phyloP scores from a whole-genome alignment of 768 basidiomycete genomes.

The Mycena maculata region DNA sequence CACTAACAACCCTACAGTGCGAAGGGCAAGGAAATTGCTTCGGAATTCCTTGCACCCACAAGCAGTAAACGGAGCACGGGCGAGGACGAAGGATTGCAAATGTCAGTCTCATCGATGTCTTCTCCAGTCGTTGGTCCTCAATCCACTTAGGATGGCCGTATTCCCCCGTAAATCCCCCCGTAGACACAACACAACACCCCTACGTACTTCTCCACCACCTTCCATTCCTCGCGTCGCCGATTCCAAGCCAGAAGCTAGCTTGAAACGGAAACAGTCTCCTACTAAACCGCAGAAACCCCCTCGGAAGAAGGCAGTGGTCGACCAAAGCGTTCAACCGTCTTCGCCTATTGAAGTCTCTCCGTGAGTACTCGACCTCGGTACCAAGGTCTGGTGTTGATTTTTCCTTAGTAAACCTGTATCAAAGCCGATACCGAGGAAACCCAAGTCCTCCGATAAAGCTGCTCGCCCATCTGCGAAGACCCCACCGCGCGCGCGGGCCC shows the following conservation, averaged over 20 bases:
- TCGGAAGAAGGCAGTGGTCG: conserved; percentile 25
- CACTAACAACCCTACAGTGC: conserved; percentile 1
- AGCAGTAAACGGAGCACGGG: neutral
- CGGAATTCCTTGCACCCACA: neutral
- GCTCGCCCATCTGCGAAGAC: conserved; percentile 15
- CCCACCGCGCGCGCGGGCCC: conserved; percentile 3
- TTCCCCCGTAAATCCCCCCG: neutral
- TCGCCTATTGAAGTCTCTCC: conserved; percentile 29
- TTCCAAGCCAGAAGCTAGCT: neutral
- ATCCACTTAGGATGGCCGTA: conserved; percentile 6
- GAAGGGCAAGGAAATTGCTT: neutral
- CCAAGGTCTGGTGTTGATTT: neutral
- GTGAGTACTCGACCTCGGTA: neutral
- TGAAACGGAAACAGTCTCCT: conserved; percentile 28
- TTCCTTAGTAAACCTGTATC: conserved; percentile 4
- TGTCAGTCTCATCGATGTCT: neutral
- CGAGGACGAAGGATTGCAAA: neutral
- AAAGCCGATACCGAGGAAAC: conserved; percentile 4
- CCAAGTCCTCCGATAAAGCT: conserved; percentile 13
- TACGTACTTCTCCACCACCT: neutral
- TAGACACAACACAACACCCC: neutral
- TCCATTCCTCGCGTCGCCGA: conserved; percentile 7
- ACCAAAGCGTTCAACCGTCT: conserved; percentile 11
- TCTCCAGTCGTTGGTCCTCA: neutral
- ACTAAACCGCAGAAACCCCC: conserved; percentile 20